Evolutionary conservation across 1,139 yeast genomes (phyloP), one percentile per base, ranked within the genome.

Genomic region (Candida tetrigidarum): DNA sequence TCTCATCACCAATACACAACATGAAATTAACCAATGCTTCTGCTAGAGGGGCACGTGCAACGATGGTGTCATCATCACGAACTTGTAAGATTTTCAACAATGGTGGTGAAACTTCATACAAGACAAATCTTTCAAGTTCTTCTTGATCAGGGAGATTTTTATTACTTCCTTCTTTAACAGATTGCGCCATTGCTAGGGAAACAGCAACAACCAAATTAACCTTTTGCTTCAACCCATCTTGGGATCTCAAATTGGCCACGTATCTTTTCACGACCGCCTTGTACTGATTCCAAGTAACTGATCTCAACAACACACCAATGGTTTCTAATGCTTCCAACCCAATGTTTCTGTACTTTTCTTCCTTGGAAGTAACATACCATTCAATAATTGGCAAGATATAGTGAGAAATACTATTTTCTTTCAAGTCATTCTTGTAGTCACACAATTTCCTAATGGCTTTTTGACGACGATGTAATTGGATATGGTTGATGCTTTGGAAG

Each of bases 301-400:
- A 74, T 42, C 77, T 67, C 6, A 84, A 71, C 51, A 93, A 71
- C 9, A 64, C 62, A 8, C 90, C 84, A 49, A 92, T 78, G 0
- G 92, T 71, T 7, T 67, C 69, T 37, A 88, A 70, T 0, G 96
- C 77, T 54, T 89, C 97, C 57, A 85, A 83, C 11, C 92, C 81
- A 50, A 92, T 69, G 54, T 85, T 84, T 59, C 89, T 80, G 45
- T 80, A 73, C 48, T 84, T 90, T 23, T 81, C 88, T 36, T 79
- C 84, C 27, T 71, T 70, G 61, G 81, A 72, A 49, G 74, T 73
- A 1, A 84, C 86, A 64, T 84, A 90, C 50, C 82, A 84, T 66
- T 93, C 99, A 52, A 91, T 74, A 49, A 92, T 78, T 3, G 99
- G 98, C 47, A 95, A 67, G 43, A 95, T 61, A 59, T 86, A 91